A percentile compares a stretch with the other conserved stretches of the same genome.
Evolutionary conservation across 805 yeast species (phyloP).

Genomic region (Wickerhamiella occidentalis): DNA sequence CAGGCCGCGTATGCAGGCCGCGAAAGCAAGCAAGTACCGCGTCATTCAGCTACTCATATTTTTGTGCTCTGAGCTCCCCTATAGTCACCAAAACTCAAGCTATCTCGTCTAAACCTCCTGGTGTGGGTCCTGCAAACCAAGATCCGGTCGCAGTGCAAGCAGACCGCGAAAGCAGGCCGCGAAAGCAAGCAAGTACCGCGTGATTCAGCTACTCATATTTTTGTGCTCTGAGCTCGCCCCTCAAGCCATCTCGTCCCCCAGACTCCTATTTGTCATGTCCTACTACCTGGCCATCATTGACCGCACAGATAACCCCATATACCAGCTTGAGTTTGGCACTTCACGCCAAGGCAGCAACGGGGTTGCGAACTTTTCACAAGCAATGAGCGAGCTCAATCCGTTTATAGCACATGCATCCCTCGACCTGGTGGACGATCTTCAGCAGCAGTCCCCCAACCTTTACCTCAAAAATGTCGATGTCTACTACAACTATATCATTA

Average conservation of each 20-base stretch:
- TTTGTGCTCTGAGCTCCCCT: too few species aligned
- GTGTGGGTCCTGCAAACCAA: too few species aligned
- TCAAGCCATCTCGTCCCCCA: background rate
- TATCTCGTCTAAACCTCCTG: too few species aligned
- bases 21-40: too few species aligned
- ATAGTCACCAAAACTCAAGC: too few species aligned
- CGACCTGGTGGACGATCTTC: slow-evolving; percentile 83
- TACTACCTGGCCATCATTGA: slow-evolving; percentile 84
- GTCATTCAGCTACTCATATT: too few species aligned
- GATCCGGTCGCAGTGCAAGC: too few species aligned
- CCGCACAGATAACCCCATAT: slow-evolving; percentile 71
- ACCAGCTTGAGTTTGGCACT: slow-evolving; percentile 77
- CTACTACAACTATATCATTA: slow-evolving; percentile 70
- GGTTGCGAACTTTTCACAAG: slow-evolving; percentile 46
- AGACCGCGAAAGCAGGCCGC: too few species aligned
- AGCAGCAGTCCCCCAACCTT: slow-evolving; percentile 57
- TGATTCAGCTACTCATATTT: too few species aligned
- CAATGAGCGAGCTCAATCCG: slow-evolving; percentile 69
- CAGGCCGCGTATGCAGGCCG: too few species aligned
- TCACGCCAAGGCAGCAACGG: slow-evolving; percentile 59
- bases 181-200: too few species aligned
- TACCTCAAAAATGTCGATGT: slow-evolving; percentile 72
- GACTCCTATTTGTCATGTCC: slow-evolving; percentile 37
- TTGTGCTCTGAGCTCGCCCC: too few species aligned
- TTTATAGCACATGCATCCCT: slow-evolving; percentile 79